Percentiles rank a stretch among this genome's conserved stretches.
phyloP scores from a whole-genome alignment of 2,329 filamentous ascomycete species.

The Colletotrichum sp. region DNA sequence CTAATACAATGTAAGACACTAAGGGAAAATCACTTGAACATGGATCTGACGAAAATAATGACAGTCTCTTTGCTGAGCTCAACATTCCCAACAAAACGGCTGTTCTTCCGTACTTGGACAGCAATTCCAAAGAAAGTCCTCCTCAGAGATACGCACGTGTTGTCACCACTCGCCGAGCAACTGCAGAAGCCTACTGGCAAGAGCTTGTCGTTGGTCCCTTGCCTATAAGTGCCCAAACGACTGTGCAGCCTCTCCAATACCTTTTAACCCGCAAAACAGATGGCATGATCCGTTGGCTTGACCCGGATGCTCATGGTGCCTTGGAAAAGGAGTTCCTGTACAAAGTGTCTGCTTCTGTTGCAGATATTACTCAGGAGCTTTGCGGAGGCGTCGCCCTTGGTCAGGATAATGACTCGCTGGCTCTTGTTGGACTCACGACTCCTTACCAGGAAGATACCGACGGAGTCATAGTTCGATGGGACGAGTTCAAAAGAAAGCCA shows the following conservation, averaged over 20 bases:
- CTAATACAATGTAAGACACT: constrained; percentile 37
- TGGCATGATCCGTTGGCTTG: constrained; percentile 36
- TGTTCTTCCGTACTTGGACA: constrained; percentile 48
- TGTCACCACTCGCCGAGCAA: constrained; percentile 41
- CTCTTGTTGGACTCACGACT: constrained; percentile 46
- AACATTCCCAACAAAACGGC: constrained; percentile 55
- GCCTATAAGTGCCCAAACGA: constrained; percentile 44
- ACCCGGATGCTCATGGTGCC: constrained; percentile 41
- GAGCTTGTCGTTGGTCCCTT: constrained; percentile 56
- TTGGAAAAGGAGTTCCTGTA: constrained; percentile 35
- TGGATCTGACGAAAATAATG: neutral
- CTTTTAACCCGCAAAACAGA: constrained; percentile 44
- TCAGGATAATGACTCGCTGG: constrained; percentile 44
- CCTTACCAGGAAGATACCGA: constrained; percentile 39
- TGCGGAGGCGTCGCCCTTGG: constrained; percentile 42
- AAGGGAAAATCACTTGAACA: neutral
- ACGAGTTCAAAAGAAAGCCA: constrained; percentile 46
- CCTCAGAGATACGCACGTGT: constrained; percentile 50
- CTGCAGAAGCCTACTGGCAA: constrained; percentile 39
- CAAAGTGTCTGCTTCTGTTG: constrained; percentile 30
- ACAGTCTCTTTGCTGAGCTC: constrained; percentile 37
- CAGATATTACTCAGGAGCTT: constrained; percentile 48
- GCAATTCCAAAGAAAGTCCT: constrained; percentile 27
- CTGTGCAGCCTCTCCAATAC: constrained; percentile 43
- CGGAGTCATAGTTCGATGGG: constrained; percentile 50